Percentiles rank a stretch among this genome's conserved stretches.
Evolutionary conservation across 176 grass and related monocot species (phyloP).

Genomic region (Rhipidocladum racemiflorum): DNA sequence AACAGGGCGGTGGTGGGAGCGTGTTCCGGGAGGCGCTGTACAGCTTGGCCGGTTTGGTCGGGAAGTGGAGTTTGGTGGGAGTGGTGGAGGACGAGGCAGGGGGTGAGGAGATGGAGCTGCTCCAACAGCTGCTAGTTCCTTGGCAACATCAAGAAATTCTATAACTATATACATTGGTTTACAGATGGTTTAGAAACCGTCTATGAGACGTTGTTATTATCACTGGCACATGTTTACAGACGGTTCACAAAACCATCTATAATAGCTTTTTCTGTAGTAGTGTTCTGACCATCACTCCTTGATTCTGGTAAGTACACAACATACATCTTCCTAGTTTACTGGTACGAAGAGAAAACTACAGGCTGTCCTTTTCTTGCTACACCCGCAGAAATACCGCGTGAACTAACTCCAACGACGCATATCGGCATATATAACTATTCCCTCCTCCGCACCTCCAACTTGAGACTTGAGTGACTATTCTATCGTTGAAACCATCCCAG

Average conservation of each 20-base stretch:
- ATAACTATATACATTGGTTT: too few species aligned
- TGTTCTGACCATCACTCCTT: too few species aligned
- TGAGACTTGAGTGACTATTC: background rate
- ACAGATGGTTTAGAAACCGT: too few species aligned
- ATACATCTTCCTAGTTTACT: too few species aligned
- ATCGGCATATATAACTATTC: background rate
- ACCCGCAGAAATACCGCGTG: too few species aligned
- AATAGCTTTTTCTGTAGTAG: too few species aligned
- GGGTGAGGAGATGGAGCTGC: constrained; percentile 40
- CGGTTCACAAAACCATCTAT: too few species aligned
- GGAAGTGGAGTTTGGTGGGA: constrained; percentile 65
- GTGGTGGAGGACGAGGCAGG: constrained; percentile 16
- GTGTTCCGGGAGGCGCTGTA: constrained; percentile 63
- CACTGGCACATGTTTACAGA: too few species aligned
- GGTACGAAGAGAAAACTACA: too few species aligned
- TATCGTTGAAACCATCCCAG: background rate
- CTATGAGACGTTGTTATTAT: too few species aligned
- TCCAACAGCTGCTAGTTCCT: constrained; percentile 70
- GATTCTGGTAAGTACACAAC: too few species aligned
- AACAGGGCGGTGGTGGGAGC: constrained; percentile 26
- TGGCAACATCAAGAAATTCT: constrained; percentile 68
- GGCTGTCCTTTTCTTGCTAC: too few species aligned
- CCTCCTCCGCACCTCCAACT: background rate
- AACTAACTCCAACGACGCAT: background rate
- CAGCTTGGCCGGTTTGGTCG: constrained; percentile 57